phyloP scores from a whole-genome alignment of 1,284 basidiomycete species.

The Rhizoctonia solani region DNA sequence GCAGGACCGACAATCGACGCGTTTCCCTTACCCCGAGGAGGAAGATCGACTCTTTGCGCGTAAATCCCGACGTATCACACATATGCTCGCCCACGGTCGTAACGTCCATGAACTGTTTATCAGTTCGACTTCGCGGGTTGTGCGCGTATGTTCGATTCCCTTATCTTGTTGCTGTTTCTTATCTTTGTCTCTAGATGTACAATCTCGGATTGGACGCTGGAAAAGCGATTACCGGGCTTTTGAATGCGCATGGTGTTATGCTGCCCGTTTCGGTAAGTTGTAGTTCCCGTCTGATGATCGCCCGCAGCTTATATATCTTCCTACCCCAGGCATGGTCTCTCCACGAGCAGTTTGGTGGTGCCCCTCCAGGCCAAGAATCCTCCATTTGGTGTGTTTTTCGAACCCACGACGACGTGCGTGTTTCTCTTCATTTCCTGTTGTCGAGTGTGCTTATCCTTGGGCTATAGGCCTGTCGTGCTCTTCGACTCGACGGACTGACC shows the following conservation, averaged over 20 bases:
- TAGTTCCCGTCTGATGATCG: not conserved
- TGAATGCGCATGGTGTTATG: constrained; percentile 38
- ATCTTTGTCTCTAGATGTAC: constrained; percentile 41
- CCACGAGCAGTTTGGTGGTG: constrained; percentile 45
- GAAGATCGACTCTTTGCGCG: no score
- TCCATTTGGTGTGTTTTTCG: constrained; percentile 61
- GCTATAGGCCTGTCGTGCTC: constrained; percentile 58
- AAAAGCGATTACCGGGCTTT: constrained; percentile 48
- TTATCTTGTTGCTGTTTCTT: constrained; percentile 31
- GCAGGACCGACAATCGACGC: no score
- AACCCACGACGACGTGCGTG: constrained; percentile 64
- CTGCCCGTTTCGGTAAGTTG: constrained; percentile 43
- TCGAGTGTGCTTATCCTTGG: constrained; percentile 28
- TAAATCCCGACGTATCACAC: no score
- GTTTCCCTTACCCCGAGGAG: no score
- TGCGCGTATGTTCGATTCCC: constrained; percentile 53
- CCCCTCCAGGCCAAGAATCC: constrained; percentile 39
- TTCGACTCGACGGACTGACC: constrained; percentile 54
- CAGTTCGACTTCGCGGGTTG: constrained; percentile 55
- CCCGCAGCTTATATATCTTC: not conserved
- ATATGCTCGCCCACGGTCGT: constrained; percentile 28
- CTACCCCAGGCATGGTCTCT: constrained; percentile 57
- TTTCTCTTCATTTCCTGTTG: constrained; percentile 34
- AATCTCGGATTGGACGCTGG: constrained; percentile 49
- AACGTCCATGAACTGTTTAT: constrained; percentile 52